phyloP scores from a whole-genome alignment of 495 filamentous ascomycete genomes.

The Xylaria curta region DNA sequence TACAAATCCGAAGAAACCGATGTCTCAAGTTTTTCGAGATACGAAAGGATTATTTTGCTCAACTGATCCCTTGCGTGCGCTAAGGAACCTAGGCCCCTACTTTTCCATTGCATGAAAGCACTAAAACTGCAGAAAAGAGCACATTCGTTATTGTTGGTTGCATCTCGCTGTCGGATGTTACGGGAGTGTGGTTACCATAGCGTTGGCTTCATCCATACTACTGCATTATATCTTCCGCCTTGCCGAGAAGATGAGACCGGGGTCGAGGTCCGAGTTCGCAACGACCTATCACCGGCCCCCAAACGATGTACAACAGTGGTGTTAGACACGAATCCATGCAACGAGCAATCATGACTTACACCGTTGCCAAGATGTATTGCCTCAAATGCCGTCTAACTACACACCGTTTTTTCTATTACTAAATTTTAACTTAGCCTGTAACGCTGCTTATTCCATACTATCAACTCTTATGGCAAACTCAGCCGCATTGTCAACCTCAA shows the following conservation, averaged over 20 bases:
- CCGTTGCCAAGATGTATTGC: not conserved
- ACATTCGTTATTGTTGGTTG: not conserved
- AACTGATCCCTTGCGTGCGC: not conserved
- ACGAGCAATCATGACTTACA: not conserved
- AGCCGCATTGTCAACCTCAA: not conserved
- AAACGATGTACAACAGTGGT: not conserved
- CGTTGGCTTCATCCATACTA: not conserved
- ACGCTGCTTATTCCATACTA: not conserved
- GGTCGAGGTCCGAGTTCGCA: slow-evolving; percentile 2
- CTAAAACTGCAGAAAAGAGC: not conserved
- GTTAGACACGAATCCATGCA: not conserved
- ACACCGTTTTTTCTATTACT: not conserved
- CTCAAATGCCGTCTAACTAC: not conserved
- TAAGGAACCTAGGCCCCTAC: not conserved
- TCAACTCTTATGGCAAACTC: not conserved
- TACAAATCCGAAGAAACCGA: not conserved
- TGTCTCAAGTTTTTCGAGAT: not conserved
- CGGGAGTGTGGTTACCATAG: not conserved
- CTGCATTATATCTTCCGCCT: not conserved
- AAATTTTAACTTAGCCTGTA: not conserved
- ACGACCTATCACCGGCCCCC: not conserved
- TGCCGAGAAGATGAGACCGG: not conserved
- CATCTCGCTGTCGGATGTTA: not conserved
- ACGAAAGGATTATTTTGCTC: not conserved
- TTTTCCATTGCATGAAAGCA: not conserved